phyloP scores from a whole-genome alignment of 495 filamentous ascomycete species.

The Penicillium macrosclerotiorum region DNA sequence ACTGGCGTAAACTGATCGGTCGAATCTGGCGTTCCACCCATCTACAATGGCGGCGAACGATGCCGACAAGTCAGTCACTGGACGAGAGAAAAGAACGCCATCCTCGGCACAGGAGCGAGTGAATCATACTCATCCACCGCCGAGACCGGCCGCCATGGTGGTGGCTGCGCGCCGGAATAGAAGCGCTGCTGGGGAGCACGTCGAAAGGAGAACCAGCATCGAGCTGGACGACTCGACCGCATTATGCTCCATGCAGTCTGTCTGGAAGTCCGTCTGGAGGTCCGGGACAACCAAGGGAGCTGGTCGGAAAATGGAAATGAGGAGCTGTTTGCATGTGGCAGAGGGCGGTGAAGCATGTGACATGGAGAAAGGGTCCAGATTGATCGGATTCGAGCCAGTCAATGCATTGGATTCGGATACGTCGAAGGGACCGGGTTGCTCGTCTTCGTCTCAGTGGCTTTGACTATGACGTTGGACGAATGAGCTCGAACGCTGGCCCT shows the following conservation, averaged over 20 bases:
- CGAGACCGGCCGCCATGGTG: slow-evolving; percentile 76
- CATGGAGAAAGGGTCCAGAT: not conserved
- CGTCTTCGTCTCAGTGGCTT: too few species aligned
- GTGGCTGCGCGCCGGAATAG: slow-evolving; percentile 38
- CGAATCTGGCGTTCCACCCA: slow-evolving; percentile 84
- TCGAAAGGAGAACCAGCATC: slow-evolving; percentile 29
- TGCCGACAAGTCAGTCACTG: not conserved
- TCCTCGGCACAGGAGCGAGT: too few species aligned
- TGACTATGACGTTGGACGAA: too few species aligned
- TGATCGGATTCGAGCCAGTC: not conserved
- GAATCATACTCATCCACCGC: slow-evolving; percentile 78
- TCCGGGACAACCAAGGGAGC: slow-evolving; percentile 1
- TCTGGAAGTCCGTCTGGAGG: slow-evolving; percentile 6
- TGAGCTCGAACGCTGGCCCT: too few species aligned
- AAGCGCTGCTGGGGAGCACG: slow-evolving; percentile 19
- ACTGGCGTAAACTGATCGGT: slow-evolving; percentile 83
- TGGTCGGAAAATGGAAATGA: slow-evolving; percentile 1
- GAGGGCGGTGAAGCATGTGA: slow-evolving; percentile 13
- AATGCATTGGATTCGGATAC: too few species aligned
- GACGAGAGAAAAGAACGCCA: too few species aligned
- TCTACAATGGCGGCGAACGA: too few species aligned
- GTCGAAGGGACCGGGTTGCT: too few species aligned
- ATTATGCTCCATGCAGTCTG: slow-evolving; percentile 34
- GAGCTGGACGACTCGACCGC: slow-evolving; percentile 34
- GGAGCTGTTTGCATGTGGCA: slow-evolving; percentile 5